Conservation (phyloP, 164 flowering plant species). For the Warburgia ugandensis region DNA sequence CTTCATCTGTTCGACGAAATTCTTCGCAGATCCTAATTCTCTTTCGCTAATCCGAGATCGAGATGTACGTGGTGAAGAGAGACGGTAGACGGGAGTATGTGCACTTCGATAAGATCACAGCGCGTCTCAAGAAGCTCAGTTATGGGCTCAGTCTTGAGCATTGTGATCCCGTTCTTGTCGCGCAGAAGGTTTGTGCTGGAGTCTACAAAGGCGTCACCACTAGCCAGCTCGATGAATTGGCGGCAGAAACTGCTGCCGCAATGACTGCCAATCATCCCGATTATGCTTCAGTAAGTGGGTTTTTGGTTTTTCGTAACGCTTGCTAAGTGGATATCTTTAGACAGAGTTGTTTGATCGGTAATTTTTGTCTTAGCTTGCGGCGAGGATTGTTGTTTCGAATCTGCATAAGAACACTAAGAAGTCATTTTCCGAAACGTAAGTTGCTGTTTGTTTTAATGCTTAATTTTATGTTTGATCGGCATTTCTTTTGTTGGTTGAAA, state of each 20-base stretch:
- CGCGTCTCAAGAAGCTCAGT: constrained; percentile 94
- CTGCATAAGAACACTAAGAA: constrained; percentile 94
- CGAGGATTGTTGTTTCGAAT: constrained; percentile 93
- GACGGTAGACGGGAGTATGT: constrained; percentile 94
- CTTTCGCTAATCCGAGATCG: no score
- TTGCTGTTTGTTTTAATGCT: constrained; percentile 8
- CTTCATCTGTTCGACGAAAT: constrained; percentile 39
- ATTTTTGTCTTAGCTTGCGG: constrained; percentile 74
- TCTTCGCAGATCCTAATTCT: no score
- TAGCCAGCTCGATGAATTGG: constrained; percentile 92
- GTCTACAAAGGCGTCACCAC: constrained; percentile 98
- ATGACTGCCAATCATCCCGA: constrained; percentile 97
- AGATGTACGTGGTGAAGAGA: constrained; percentile 94
- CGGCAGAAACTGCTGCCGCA: constrained; percentile 96
- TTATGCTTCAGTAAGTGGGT: constrained; percentile 81
- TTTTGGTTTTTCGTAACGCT: no score
- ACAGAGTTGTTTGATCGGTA: no score
- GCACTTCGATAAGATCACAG: constrained; percentile 95
- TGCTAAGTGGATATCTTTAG: no score
- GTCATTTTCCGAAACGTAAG: constrained; percentile 95
- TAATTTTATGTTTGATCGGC: neutral
- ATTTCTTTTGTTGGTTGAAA: neutral
- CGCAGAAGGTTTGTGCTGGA: constrained; percentile 98
- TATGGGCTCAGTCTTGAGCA: constrained; percentile 88
- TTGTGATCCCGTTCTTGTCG: constrained; percentile 89